phyloP scores from a whole-genome alignment of 2,329 filamentous ascomycete genomes.

The Apiospora hydei region DNA sequence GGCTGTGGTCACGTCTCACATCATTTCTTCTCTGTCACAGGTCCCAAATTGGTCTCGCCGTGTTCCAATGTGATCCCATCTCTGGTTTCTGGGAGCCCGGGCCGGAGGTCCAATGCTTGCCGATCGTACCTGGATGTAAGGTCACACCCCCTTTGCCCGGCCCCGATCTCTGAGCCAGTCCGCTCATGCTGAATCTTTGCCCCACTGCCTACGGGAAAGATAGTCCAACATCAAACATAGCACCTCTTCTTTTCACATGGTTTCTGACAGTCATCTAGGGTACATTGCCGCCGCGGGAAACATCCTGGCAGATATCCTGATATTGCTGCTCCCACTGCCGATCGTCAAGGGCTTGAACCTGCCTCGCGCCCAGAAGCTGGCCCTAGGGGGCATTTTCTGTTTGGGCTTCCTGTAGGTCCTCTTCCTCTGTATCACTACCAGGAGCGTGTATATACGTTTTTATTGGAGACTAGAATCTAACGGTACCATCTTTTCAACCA shows the following conservation, averaged over 20 bases:
- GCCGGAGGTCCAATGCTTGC: neutral
- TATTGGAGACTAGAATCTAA: neutral
- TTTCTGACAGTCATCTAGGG: neutral
- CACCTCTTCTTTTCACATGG: no score
- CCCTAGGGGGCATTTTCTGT: neutral
- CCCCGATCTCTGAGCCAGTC: no score
- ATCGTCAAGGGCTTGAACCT: neutral
- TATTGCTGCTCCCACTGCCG: neutral
- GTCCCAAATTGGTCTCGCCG: neutral
- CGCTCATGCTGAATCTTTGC: neutral
- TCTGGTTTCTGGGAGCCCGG: slow-evolving; percentile 6
- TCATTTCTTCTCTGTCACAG: neutral
- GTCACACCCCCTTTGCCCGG: no score
- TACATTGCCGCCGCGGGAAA: slow-evolving; percentile 9
- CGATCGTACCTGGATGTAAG: neutral
- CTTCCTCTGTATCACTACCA: neutral
- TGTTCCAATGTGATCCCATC: slow-evolving; percentile 16
- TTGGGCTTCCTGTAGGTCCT: neutral
- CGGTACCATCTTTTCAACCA: neutral
- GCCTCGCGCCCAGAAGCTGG: neutral
- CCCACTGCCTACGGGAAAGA: no score
- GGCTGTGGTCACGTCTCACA: neutral
- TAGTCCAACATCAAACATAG: no score
- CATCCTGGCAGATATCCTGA: neutral
- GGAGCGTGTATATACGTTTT: neutral